phyloP scores from a whole-genome alignment of 2,329 filamentous ascomycete species.

The Ceratocystis diversiconidia region DNA sequence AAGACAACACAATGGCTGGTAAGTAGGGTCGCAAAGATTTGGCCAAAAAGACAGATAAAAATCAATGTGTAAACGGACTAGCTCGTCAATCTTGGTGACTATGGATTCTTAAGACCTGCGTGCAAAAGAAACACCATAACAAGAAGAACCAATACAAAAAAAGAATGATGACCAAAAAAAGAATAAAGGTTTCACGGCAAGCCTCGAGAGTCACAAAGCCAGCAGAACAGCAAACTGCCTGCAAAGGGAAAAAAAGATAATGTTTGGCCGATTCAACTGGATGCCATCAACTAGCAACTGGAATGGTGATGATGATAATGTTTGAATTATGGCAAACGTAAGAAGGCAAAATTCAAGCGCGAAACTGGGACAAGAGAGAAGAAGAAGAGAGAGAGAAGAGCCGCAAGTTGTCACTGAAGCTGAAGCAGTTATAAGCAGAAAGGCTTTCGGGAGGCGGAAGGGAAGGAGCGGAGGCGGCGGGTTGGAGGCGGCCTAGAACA shows the following conservation, averaged over 20 bases:
- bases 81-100: background rate
- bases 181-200: background rate
- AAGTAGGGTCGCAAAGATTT: background rate
- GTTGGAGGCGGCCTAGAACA: background rate
- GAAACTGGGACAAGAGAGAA: background rate
- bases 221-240: background rate
- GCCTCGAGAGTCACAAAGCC: background rate
- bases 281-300: background rate
- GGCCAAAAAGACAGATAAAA: background rate
- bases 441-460: background rate
- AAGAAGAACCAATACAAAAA: constrained; percentile 2
- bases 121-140: constrained; percentile 1
- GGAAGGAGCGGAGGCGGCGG: background rate
- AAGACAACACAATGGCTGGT: background rate
- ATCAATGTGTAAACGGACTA: background rate
- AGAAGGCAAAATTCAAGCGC: background rate
- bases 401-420: background rate
- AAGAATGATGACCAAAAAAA: constrained; percentile 1
- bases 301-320: background rate
- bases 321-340: background rate
- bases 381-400: background rate
- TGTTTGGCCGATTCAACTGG: background rate
- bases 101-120: background rate
- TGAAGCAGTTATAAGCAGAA: background rate
- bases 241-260: background rate